Base-by-base conservation (phyloP, 2,329 filamentous ascomycete genomes). In the Talaromyces marneffei region DNA sequence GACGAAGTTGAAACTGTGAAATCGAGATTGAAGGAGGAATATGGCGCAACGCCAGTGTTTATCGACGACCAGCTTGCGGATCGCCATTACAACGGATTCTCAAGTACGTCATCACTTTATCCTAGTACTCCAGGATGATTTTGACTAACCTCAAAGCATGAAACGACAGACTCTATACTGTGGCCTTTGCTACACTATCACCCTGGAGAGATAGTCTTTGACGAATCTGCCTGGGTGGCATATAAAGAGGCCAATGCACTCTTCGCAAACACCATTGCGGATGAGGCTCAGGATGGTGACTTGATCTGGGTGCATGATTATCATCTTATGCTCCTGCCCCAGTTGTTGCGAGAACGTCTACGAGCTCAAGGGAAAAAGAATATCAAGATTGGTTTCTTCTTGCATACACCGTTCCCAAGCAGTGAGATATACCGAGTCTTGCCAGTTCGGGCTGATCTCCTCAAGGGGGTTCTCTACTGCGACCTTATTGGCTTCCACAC, bases 111-210 rank as follows among this genome's bases (percentile, higher is more conserved):
- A 37, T 33, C 52, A 23, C 29, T 16, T 33, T 16, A 14, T 39
- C 31, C 23, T n/a, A 25, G 5, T 37, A 12, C 42, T 16, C 10
- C 20, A 27, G 27, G 20, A 54, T 18, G 20, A n/a, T 39, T 46
- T 29, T 31, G 55, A 37, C 40, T 56, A 40, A 53, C 42, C 18
- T 39, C 16, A n/a, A 16, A 16, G n/a, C n/a, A n/a, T n/a, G n/a
- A n/a, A 29, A 42, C 52, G 35, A 55, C 50, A 93, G 91, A 99
- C 77, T 95, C 91, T 7, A 97, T 97, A 74, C 87, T 99, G 63
- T 99, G 94, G 94, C 94, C 94, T 2, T 86, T 99, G 40, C 96
- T 99, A 81, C 94, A 97, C 80, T 97, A 97, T 79, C 94, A 99
- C 77, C 93, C 94, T 56, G 93, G 93, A 73, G 93, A 97, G 81